These are phyloP conservation scores for Prunella vulgaris DNA, from an alignment of 257 asterid genomes.

Conservation along the genomic window DNA sequence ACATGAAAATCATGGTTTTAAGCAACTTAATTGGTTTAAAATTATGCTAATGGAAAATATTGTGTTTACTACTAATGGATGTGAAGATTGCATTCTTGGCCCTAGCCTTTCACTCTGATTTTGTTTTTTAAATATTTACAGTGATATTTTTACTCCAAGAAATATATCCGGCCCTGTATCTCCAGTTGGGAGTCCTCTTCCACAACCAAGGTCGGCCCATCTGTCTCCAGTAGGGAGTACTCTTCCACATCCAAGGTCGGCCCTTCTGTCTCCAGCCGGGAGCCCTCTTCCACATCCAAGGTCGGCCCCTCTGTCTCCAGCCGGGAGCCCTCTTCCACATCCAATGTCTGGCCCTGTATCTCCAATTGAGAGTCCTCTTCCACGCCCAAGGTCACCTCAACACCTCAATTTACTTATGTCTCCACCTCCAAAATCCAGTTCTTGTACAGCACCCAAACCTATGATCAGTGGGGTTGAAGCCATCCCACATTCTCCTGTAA, in stretches of 20 bases:
- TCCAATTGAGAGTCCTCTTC: not conserved
- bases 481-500: slow-evolving; percentile 34
- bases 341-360: not conserved
- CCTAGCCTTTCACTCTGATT: slow-evolving; percentile 21
- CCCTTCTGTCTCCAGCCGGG: not conserved
- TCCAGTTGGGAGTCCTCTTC: not conserved
- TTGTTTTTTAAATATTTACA: slow-evolving; percentile 22
- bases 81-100: not conserved
- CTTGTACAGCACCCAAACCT: slow-evolving; percentile 47
- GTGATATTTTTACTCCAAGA: slow-evolving; percentile 36
- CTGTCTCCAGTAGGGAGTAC: not conserved
- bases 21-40: too few relatives aligned
- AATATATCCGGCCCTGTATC: slow-evolving; percentile 1
- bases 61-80: too few relatives aligned
- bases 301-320: not conserved
- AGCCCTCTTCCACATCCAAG: not conserved
- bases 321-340: not conserved
- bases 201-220: too few relatives aligned
- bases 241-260: not conserved
- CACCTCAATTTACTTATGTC: slow-evolving; percentile 42
- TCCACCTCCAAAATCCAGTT: slow-evolving; percentile 50
- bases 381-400: slow-evolving; percentile 35
- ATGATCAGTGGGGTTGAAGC: slow-evolving; percentile 26
- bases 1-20: not conserved
- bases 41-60: too few relatives aligned